Evolutionary conservation across 805 yeast genomes (phyloP).

Genomic region (fission yeast (Schizosaccharomyces pombe)): DNA sequence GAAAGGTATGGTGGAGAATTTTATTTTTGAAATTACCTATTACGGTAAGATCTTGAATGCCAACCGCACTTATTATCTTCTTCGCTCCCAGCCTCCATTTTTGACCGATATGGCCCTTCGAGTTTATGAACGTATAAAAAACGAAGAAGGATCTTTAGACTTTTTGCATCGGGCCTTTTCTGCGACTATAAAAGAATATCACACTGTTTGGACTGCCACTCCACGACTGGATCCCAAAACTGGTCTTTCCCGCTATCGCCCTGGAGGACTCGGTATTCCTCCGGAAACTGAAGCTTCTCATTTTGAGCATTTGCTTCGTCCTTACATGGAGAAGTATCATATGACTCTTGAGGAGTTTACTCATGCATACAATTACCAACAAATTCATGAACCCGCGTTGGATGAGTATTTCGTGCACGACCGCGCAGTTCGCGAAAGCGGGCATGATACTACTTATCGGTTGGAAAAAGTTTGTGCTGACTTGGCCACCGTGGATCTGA

Average conservation of each 20-base stretch:
- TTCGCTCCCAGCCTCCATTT: conserved; percentile 92
- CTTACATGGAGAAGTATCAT: conserved; percentile 41
- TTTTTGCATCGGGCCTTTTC: conserved; percentile 39
- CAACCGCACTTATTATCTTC: conserved; percentile 69
- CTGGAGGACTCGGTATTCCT: conserved; percentile 80
- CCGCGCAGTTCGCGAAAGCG: conserved; percentile 85
- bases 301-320: conserved; percentile 45
- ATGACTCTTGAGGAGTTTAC: conserved; percentile 40
- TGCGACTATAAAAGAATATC: conserved; percentile 75
- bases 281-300: conserved; percentile 90
- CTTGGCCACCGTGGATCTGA: conserved; percentile 75
- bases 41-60: conserved; percentile 90
- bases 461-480: conserved; percentile 75
- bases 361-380: conserved; percentile 40
- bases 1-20: conserved; percentile 75
- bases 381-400: conserved; percentile 49
- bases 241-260: conserved; percentile 74
- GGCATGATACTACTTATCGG: conserved; percentile 84
- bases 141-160: conserved; percentile 25
- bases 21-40: conserved; percentile 67
- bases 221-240: conserved; percentile 56
- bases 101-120: conserved; percentile 73
- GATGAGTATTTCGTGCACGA: conserved; percentile 81
- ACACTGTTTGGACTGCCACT: conserved; percentile 47
- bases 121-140: conserved; percentile 28